Evolutionary conservation across 148 eudicot genomes (phyloP).

Genomic region (Spergularia marina): DNA sequence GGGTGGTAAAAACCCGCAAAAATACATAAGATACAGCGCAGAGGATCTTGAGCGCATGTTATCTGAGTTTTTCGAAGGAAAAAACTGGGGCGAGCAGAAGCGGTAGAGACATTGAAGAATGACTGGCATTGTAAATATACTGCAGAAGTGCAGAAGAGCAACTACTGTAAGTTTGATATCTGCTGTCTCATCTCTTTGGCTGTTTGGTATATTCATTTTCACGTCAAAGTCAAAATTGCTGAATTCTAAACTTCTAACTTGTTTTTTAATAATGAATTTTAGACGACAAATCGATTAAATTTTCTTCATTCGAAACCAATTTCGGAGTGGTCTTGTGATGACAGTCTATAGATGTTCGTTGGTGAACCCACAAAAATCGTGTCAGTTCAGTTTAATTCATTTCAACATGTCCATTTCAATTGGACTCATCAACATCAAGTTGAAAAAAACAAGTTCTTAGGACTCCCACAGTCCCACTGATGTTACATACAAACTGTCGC

Average conservation of each 20-base stretch:
- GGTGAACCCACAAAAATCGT: too few species aligned
- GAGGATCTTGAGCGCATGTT: conserved; percentile 94
- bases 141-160: conserved; percentile 15
- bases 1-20: conserved; percentile 78
- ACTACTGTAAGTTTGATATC: neutral
- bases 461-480: too few species aligned
- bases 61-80: conserved; percentile 86
- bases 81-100: conserved; percentile 64
- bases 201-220: neutral
- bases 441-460: too few species aligned
- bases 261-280: neutral
- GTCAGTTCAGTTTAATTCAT: too few species aligned
- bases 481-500: too few species aligned
- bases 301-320: too few species aligned
- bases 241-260: neutral
- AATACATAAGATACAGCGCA: conserved; percentile 69
- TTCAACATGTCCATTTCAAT: too few species aligned
- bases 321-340: too few species aligned
- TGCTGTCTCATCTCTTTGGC: neutral
- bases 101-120: conserved; percentile 29
- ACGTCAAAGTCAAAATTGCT: neutral
- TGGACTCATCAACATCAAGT: too few species aligned
- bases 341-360: too few species aligned
- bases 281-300: too few species aligned
- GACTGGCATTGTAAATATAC: neutral